These are phyloP conservation scores for Wickerhamiella shivajii DNA, from an alignment of 805 yeast species.

Conservation along the genomic window DNA sequence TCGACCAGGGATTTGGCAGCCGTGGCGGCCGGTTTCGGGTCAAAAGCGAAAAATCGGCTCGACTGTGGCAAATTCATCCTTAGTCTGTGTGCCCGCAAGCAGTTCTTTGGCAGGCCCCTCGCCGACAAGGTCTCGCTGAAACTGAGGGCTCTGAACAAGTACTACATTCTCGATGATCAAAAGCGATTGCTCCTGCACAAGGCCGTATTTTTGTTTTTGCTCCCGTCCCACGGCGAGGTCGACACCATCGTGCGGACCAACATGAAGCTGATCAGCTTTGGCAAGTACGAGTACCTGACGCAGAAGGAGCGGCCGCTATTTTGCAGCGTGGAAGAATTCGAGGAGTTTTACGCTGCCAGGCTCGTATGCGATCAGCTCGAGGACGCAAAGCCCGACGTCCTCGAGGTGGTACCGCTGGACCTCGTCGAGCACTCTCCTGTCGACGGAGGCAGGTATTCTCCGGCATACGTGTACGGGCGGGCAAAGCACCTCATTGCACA, in stretches of 20 bases:
- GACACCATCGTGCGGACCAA: slow-evolving; percentile 15
- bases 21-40: slow-evolving; percentile 9
- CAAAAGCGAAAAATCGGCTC: slow-evolving; percentile 10
- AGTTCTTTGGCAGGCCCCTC: slow-evolving; percentile 11
- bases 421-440: neutral
- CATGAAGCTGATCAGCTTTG: slow-evolving; percentile 18
- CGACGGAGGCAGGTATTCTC: slow-evolving; percentile 10
- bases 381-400: slow-evolving; percentile 6
- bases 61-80: too few relatives aligned
- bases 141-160: slow-evolving; percentile 8
- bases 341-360: slow-evolving; percentile 15
- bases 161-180: slow-evolving; percentile 6
- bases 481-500: slow-evolving; percentile 15
- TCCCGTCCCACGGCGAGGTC: slow-evolving; percentile 16
- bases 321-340: slow-evolving; percentile 9
- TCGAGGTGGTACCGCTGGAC: neutral
- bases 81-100: slow-evolving; percentile 12
- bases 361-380: slow-evolving; percentile 16
- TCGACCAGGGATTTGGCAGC: slow-evolving; percentile 14
- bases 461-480: slow-evolving; percentile 18
- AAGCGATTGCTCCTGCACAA: slow-evolving; percentile 10
- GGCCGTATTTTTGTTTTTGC: slow-evolving; percentile 13
- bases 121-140: slow-evolving; percentile 4
- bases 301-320: slow-evolving; percentile 17
- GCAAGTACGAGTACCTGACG: slow-evolving; percentile 12